Evolutionary conservation across 306 rosid genomes (phyloP), one percentile per base, ranked within the genome.

Genomic region (Ammopiptanthus mongolicus): DNA sequence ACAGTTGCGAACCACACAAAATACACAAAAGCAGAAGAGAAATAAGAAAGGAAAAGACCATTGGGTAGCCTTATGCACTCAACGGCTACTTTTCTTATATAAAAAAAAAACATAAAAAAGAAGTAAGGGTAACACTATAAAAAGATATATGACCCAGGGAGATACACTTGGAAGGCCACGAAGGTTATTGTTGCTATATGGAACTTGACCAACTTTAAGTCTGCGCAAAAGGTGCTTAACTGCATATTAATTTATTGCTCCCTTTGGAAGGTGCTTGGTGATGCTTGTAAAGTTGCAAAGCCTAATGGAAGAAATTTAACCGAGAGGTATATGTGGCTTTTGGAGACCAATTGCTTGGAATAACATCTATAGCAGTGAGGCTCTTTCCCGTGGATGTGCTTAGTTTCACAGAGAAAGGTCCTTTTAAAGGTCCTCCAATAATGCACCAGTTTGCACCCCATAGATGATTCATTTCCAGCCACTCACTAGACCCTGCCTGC

Each of bases 371-470:
- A 28, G 97, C 93, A 14, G 92, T 86, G 25, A 94, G 89, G 50
- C 73, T 69, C 80, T 19, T 90, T 28, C 84, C 90, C 0, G 93
- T 78, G 6, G 96, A 82, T 31, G 98, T 94, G 42, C 86, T 86
- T 66, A 94, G 29, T 81, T 85, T 94, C 76, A 94, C 91, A 13
- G 98, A 94, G 51, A 91, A 94, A 50, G 98, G 98, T 8, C 97
- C 98, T 58, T 44, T 77, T 41, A 91, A 55, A 34, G 97, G 93
- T 22, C 93, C 97, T 2, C 83, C 78, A 25, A 65, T 76, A 11
- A 94, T 80, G 81, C 85, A 78, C 97, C 97, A 94, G 62, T 78
- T 86, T 65, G 98, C 98, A 8, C 98, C 98, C 98, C 97, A 94
- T 33, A 94, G 55, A 75, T 94, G 98, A 8, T 66, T 82, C 97